Conservation (phyloP, 176 grass and related monocot species). For the Coix lacrymajobi region DNA sequence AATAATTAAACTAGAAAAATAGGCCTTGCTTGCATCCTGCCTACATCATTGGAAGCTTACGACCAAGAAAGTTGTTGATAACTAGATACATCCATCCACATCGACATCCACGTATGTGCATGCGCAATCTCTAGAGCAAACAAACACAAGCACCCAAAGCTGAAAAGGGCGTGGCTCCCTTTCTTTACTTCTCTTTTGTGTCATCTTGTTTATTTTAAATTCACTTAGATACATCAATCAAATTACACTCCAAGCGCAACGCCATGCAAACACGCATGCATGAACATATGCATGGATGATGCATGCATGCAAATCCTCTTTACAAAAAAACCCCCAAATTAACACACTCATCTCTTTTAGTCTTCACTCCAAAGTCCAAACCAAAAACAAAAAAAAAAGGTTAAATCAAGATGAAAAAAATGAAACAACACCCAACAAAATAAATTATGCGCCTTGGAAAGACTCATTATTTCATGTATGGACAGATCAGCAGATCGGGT, state of each 20-base stretch:
- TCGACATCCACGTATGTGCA: background rate
- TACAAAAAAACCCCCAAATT: slow-evolving; percentile 41
- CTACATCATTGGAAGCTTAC: background rate
- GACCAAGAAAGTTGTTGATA: slow-evolving; percentile 16
- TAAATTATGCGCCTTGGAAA: slow-evolving; percentile 49
- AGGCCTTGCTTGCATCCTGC: background rate
- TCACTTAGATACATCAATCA: slow-evolving; percentile 55
- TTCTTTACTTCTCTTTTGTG: background rate
- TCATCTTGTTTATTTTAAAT: slow-evolving; percentile 40
- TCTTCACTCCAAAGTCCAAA: slow-evolving; percentile 53
- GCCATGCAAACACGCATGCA: slow-evolving; percentile 18
- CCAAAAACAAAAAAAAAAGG: background rate
- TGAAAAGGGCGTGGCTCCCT: slow-evolving; percentile 10
- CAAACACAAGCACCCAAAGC: slow-evolving; percentile 31
- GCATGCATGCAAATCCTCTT: slow-evolving; percentile 33
- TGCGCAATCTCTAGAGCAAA: background rate
- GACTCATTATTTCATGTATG: slow-evolving; percentile 62
- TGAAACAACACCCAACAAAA: slow-evolving; percentile 41
- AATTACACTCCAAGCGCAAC: slow-evolving; percentile 46
- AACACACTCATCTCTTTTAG: slow-evolving; percentile 19
- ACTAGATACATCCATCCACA: slow-evolving; percentile 13
- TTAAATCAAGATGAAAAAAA: slow-evolving; percentile 14
- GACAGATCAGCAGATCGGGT: slow-evolving; percentile 21
- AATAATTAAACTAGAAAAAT: background rate
- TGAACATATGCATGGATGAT: slow-evolving; percentile 19